Percentiles rank a stretch among this genome's conserved stretches.
These are phyloP conservation scores for Candida silvicultrix DNA, from an alignment of 805 yeast genomes.

Conservation along the genomic window DNA sequence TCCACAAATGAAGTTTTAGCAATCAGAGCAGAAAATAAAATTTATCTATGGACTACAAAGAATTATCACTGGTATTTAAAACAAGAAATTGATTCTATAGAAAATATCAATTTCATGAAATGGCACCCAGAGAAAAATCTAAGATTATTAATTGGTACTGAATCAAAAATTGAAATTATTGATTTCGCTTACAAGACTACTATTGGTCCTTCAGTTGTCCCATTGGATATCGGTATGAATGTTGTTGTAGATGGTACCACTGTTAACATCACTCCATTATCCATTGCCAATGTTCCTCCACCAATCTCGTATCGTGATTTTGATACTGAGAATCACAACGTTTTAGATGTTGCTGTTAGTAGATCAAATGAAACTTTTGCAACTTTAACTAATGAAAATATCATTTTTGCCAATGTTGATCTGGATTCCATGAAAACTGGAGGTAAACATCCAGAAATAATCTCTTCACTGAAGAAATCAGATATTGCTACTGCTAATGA, in stretches of 20 bases:
- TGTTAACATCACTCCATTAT: conserved; percentile 73
- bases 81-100: conserved; percentile 49
- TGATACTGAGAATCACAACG: conserved; percentile 43
- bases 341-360: conserved; percentile 61
- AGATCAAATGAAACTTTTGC: conserved; percentile 54
- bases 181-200: conserved; percentile 60
- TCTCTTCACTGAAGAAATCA: conserved; percentile 14
- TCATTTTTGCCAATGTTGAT: conserved; percentile 43
- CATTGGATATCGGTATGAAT: conserved; percentile 72
- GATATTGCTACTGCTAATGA: conserved; percentile 36
- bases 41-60: conserved; percentile 88
- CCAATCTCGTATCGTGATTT: conserved; percentile 77
- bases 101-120: conserved; percentile 35
- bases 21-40: conserved; percentile 48
- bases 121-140: conserved; percentile 92
- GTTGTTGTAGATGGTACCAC: conserved; percentile 74
- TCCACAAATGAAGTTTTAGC: conserved; percentile 74
- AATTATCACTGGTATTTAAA: conserved; percentile 96
- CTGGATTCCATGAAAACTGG: conserved; percentile 33
- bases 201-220: conserved; percentile 63
- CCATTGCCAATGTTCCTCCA: conserved; percentile 88
- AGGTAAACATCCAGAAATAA: conserved; percentile 39
- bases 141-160: conserved; percentile 61
- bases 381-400: conserved; percentile 40
- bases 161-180: conserved; percentile 46